A percentile compares a stretch with the other conserved stretches of the same genome.
These are phyloP conservation scores for Scleroderma bovista DNA, from an alignment of 768 basidiomycete genomes.

Conservation along the genomic window DNA sequence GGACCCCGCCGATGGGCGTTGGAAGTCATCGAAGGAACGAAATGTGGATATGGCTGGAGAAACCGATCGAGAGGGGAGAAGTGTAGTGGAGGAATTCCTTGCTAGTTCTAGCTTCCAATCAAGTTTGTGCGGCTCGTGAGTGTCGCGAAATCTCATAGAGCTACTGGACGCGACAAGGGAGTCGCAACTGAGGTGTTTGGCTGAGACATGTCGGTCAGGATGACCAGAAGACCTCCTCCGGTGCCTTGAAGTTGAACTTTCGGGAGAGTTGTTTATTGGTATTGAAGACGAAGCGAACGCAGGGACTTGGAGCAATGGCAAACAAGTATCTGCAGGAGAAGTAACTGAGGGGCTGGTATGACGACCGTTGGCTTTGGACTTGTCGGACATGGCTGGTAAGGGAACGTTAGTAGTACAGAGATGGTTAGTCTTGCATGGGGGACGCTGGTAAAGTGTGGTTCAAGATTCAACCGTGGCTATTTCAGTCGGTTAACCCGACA, in stretches of 20 bases:
- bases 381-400: slow-evolving; percentile 14
- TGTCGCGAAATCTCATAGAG: not conserved
- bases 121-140: slow-evolving; percentile 8
- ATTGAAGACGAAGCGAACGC: not conserved
- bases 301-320: not conserved
- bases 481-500: not conserved
- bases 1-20: slow-evolving; percentile 6
- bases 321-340: too few relatives aligned
- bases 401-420: slow-evolving; percentile 17
- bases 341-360: too few relatives aligned
- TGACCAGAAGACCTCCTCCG: not conserved
- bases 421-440: not conserved
- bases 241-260: not conserved
- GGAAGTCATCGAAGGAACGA: slow-evolving; percentile 3
- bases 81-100: slow-evolving; percentile 17
- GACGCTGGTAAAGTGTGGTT: slow-evolving; percentile 17
- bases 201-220: not conserved
- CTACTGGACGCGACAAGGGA: not conserved
- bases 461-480: slow-evolving; percentile 4
- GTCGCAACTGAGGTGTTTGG: not conserved
- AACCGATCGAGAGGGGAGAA: slow-evolving; percentile 11
- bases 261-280: not conserved
- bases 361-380: slow-evolving; percentile 3
- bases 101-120: slow-evolving; percentile 14
- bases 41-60: slow-evolving; percentile 3